phyloP scores from a whole-genome alignment of 306 rosid species.

The Senna siamea region DNA sequence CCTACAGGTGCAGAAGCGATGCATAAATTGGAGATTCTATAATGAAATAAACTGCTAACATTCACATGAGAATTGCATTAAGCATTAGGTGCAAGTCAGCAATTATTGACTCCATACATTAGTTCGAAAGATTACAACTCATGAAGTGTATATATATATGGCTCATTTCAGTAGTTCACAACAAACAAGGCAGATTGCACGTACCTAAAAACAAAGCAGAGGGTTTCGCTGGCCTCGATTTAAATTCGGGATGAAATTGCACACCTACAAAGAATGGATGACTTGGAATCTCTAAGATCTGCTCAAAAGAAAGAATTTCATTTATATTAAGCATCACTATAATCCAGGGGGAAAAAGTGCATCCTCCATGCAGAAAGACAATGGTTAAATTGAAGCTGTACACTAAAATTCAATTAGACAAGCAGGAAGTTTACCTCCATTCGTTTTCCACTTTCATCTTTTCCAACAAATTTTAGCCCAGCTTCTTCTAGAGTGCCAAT shows the following conservation, averaged over 20 bases:
- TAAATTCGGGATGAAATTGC: slow-evolving; percentile 98
- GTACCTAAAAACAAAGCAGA: slow-evolving; percentile 90
- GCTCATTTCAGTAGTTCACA: neutral
- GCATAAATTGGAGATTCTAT: slow-evolving; percentile 4
- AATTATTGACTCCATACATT: neutral
- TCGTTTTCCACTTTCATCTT: slow-evolving; percentile 90
- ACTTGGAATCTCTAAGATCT: slow-evolving; percentile 90
- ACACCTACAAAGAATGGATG: slow-evolving; percentile 94
- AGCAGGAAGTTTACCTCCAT: slow-evolving; percentile 82
- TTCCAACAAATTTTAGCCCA: slow-evolving; percentile 92
- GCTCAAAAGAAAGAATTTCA: slow-evolving; percentile 43
- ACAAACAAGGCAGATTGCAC: slow-evolving; percentile 6
- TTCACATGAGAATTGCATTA: slow-evolving; percentile 23
- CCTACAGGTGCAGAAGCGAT: slow-evolving; percentile 51
- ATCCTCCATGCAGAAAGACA: slow-evolving; percentile 21
- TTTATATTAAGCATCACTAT: neutral
- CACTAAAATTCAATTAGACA: neutral
- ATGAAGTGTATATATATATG: neutral
- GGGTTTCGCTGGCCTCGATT: slow-evolving; percentile 91
- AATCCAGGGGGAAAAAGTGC: slow-evolving; percentile 15
- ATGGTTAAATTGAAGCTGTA: neutral
- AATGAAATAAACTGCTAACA: slow-evolving; percentile 3
- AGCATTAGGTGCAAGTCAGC: slow-evolving; percentile 17
- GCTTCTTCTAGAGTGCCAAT: slow-evolving; percentile 76
- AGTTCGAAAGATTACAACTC: neutral